Conservation (phyloP, 139 green algal genomes). For the Desmodesmus armatus region DNA sequence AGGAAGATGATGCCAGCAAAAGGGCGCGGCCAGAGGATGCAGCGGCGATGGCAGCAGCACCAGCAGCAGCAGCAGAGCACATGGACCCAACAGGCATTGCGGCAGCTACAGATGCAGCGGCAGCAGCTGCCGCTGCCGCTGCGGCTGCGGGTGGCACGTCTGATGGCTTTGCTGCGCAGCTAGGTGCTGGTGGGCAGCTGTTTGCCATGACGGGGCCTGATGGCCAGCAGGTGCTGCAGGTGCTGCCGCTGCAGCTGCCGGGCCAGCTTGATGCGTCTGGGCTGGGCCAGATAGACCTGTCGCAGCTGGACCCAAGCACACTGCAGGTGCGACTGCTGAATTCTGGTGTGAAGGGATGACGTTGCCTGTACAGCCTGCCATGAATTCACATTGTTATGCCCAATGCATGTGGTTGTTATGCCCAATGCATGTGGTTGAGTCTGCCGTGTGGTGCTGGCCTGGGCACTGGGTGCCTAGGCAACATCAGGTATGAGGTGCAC, state of each 20-base stretch:
- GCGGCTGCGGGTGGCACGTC: neutral
- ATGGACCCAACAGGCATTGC: neutral
- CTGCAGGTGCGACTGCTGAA: constrained; percentile 11
- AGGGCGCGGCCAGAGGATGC: constrained; percentile 16
- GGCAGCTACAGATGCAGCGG: neutral
- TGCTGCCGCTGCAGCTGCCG: constrained; percentile 40
- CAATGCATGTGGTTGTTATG: too few species aligned
- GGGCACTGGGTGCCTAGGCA: too few species aligned
- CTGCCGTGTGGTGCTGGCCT: too few species aligned
- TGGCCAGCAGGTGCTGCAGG: constrained; percentile 37
- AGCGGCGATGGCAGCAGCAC: neutral
- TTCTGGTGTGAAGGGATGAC: too few species aligned
- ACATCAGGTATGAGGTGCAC: too few species aligned
- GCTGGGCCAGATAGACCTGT: constrained; percentile 5
- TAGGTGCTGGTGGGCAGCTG: constrained; percentile 36
- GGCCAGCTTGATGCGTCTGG: neutral
- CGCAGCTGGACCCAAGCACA: neutral
- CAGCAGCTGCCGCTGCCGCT: constrained; percentile 1
- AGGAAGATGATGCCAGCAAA: constrained; percentile 20
- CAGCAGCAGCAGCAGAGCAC: neutral
- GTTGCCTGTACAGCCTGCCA: too few species aligned
- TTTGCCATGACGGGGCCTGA: constrained; percentile 21
- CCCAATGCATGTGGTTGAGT: too few species aligned
- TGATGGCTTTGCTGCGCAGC: constrained; percentile 31
- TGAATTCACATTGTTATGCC: too few species aligned